These are phyloP conservation scores for Rehmannia glutinosa DNA, from an alignment of 257 asterid species.

Conservation along the genomic window DNA sequence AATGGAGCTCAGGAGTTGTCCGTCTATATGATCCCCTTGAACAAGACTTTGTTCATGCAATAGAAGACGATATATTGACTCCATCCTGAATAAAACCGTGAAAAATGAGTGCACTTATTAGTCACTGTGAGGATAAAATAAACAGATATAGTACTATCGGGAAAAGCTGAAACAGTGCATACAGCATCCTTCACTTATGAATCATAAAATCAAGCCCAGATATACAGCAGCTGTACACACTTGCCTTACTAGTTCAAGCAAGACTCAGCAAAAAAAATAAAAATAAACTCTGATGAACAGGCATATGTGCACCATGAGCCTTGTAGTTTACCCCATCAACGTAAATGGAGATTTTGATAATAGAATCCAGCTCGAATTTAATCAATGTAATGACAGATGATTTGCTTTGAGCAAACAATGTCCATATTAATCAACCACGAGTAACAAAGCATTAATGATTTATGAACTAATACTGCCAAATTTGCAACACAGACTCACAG, in stretches of 20 bases:
- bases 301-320: too few species aligned
- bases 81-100: conserved; percentile 31
- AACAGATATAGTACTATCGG: neutral
- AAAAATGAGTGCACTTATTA: neutral
- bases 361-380: too few species aligned
- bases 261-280: neutral
- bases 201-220: neutral
- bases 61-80: conserved; percentile 33
- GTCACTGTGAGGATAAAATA: neutral
- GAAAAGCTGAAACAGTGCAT: neutral
- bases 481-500: too few species aligned
- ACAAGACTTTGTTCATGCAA: conserved; percentile 31
- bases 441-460: too few species aligned
- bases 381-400: too few species aligned
- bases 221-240: neutral
- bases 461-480: too few species aligned
- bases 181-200: neutral
- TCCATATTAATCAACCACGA: too few species aligned
- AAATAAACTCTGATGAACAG: too few species aligned
- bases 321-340: too few species aligned
- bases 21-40: conserved; percentile 20
- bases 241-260: neutral
- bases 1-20: conserved; percentile 22
- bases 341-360: too few species aligned
- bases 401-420: too few species aligned